Conservation (phyloP, 2,329 filamentous ascomycete species). For the Albifimbria verrucaria region DNA sequence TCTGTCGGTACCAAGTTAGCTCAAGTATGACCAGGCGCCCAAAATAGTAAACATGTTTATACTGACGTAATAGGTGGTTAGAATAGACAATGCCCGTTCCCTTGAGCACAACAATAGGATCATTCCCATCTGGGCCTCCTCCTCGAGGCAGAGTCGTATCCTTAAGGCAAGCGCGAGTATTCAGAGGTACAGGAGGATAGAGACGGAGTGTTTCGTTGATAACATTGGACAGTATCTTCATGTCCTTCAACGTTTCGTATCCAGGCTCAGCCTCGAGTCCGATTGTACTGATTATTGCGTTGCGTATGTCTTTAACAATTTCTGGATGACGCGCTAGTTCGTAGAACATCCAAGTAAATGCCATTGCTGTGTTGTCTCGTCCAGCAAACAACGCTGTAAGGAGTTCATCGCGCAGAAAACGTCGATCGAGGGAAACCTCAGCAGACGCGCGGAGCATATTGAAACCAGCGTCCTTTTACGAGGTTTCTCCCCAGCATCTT, state of each 20-base stretch:
- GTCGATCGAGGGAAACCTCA: constrained; percentile 68
- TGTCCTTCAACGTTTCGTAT: constrained; percentile 79
- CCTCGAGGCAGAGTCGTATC: constrained; percentile 74
- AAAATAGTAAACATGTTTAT: constrained; percentile 60
- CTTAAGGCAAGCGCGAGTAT: constrained; percentile 66
- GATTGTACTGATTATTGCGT: constrained; percentile 66
- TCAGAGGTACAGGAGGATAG: constrained; percentile 77
- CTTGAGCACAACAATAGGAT: constrained; percentile 64
- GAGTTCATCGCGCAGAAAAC: constrained; percentile 78
- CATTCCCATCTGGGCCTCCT: constrained; percentile 59
- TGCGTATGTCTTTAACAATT: constrained; percentile 64
- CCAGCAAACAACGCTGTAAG: constrained; percentile 80
- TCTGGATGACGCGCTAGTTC: constrained; percentile 72
- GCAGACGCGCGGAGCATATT: constrained; percentile 87
- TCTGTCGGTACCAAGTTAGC: too few relatives aligned
- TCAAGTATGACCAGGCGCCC: too few relatives aligned
- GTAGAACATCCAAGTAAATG: constrained; percentile 78
- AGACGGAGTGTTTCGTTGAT: constrained; percentile 76
- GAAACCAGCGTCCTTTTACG: constrained; percentile 68
- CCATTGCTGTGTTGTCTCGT: constrained; percentile 80
- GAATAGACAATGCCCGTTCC: constrained; percentile 65
- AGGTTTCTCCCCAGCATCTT: constrained; percentile 70
- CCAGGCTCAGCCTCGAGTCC: constrained; percentile 62
- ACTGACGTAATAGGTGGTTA: constrained; percentile 70
- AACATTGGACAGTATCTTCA: constrained; percentile 75